Evolutionary conservation across 2,329 filamentous ascomycete genomes (phyloP), one percentile per base, ranked within the genome.

Genomic region (Penicillium sp.): DNA sequence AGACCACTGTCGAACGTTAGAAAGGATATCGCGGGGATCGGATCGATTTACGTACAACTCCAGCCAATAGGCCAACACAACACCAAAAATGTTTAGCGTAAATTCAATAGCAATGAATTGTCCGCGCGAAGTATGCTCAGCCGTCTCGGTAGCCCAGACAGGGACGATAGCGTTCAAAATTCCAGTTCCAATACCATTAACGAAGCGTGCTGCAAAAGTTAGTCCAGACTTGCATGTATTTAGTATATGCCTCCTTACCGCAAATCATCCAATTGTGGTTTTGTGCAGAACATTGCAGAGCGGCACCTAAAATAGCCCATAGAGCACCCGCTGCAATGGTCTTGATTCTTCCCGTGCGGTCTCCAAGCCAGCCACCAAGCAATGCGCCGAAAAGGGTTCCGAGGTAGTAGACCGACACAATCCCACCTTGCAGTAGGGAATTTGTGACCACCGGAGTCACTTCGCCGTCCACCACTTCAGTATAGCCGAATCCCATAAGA

Each of bases 71-170:
- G 82, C 74, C 36, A 86, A 77, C 21, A 86, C 83, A 0, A 89
- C 85, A 65, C 87, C 87, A 47, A 89, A 85, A 59, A 90, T 89
- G 67, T 90, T 91, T 9, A 90, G 72, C 0, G 87, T 90, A 60
- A 91, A 90, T 65, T 90, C 87, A 53, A 89, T 85, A 10, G 86
- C 85, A 55, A 90, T 84, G 60, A 89, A 88, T 47, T 85, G 81
- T 6, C 88, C 88, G 40, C 88, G 82, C 2, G 83, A 86, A 0
- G 82, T 88, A 65, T 89, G 85, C 39, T 87, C 83, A 0, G 86
- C 84, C 0, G 84, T 87, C 71, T 90, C 88, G 0, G 87, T 87
- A 0, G 86, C 86, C 86, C 86, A 90, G 4, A 89, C 86, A 0
- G 87, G 87, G 0, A 87, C 83, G 60, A 90, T 89, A 8, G 86